Base-by-base conservation (phyloP, 306 rosid species). In the Trichosanthes cucumerina region DNA sequence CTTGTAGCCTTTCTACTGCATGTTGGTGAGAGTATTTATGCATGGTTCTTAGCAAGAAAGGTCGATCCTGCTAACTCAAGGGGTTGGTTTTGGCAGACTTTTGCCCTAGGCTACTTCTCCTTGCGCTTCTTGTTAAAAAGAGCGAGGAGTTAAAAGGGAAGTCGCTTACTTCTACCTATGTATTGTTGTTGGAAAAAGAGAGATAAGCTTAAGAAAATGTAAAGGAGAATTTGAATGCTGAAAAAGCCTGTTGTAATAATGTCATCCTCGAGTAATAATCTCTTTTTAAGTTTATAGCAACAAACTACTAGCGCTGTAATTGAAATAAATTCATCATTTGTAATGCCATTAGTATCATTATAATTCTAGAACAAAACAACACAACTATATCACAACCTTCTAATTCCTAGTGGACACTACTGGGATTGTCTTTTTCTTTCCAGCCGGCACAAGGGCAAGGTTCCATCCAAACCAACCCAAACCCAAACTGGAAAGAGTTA, bases 51-150 rank as follows among this genome's bases (percentile, higher is more conserved):
- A 76, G 96, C 97, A 13, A 86, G 84, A 80, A 87, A 87, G 83
- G 90, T 92, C 10, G 98, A 95, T 85, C 97, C 92, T 63, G 77
- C 84, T 43, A 91, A 95, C 76, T 79, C 92, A 68, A 87, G 76
- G 60, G 92, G 90, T 75, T 91, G 99, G 99, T 90, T 95, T 81
- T 92, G 93, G 99, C 97, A 89, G 84, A 95, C 97, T 28, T 82
- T 88, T 58, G 91, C 63, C 31, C 86, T 90, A 3, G 97, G 97
- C 16, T 0, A 79, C 16, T 95, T 95, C 80, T 95, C 97, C 0
- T 85, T 91, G 91, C 96, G 98, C 58, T 83, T 88, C 39, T 83
- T 95, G 57, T 77, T 95, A 81, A 87, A 85, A 89, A 88, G 85
- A 84, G 88, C 88, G 3, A 86, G 83, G 75, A 81, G 82, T 52